Evolutionary conservation across 495 filamentous ascomycete genomes (phyloP).

Genomic region (Bacidia gigantensis): DNA sequence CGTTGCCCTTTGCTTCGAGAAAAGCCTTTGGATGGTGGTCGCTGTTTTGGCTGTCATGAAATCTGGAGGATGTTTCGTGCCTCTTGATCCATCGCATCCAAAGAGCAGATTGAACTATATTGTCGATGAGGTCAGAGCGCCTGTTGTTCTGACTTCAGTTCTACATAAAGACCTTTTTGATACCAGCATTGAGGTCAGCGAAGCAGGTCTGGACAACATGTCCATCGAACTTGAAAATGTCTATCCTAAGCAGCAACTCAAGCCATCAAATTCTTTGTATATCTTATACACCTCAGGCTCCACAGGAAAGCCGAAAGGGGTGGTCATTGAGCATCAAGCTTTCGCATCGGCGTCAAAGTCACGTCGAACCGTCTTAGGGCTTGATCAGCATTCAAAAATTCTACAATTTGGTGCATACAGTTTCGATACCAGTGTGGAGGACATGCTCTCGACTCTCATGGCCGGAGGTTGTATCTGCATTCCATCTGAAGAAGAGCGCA

Average conservation of each 20-base stretch:
- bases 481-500: conserved; percentile 36
- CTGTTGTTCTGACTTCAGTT: conserved; percentile 20
- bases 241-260: not conserved
- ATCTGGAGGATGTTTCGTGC: conserved; percentile 32
- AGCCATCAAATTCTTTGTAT: not conserved
- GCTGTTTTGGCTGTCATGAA: conserved; percentile 31
- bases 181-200: not conserved
- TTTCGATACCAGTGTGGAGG: conserved; percentile 39
- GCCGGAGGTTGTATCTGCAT: conserved; percentile 38
- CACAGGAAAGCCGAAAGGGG: conserved; percentile 38
- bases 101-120: conserved; percentile 30
- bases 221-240: not conserved
- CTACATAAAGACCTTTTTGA: conserved; percentile 12
- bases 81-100: conserved; percentile 29
- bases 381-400: conserved; percentile 23
- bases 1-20: conserved; percentile 37
- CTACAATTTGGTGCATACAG: conserved; percentile 38
- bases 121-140: conserved; percentile 29
- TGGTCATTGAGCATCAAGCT: conserved; percentile 31
- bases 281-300: too few species aligned
- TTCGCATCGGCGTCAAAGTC: conserved; percentile 15
- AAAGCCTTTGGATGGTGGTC: conserved; percentile 27
- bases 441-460: conserved; percentile 35
- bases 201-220: not conserved
- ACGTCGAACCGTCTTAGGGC: not conserved